These are phyloP conservation scores for Fusarium scirpi DNA, from an alignment of 2,329 filamentous ascomycete species.

Conservation along the genomic window DNA sequence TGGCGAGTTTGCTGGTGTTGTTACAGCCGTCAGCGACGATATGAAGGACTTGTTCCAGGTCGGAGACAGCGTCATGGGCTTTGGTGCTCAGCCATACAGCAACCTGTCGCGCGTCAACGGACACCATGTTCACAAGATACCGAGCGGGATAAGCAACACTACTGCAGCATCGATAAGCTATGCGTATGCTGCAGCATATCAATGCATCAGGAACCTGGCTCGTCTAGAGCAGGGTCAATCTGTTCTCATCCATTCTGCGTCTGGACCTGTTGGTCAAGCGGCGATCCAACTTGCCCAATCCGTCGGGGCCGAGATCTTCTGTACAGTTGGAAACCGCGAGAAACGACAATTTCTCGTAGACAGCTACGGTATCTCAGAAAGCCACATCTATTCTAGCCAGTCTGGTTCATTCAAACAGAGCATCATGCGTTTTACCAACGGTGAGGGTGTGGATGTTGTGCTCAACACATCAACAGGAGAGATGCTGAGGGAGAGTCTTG, in stretches of 20 bases:
- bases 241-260: constrained; percentile 8
- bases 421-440: not conserved
- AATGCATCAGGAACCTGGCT: constrained; percentile 3
- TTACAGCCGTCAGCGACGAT: not conserved
- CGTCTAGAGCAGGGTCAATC: not conserved
- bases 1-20: not conserved
- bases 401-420: not conserved
- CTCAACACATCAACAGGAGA: constrained; percentile 4
- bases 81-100: constrained; percentile 10
- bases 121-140: not conserved
- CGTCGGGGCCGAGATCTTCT: not conserved
- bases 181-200: constrained; percentile 1
- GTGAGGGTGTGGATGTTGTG: constrained; percentile 1
- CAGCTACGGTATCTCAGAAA: not conserved
- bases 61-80: constrained; percentile 12
- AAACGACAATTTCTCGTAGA: not conserved
- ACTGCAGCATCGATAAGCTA: not conserved
- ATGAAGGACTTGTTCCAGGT: not conserved
- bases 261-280: constrained; percentile 8
- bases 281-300: not conserved
- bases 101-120: constrained; percentile 7
- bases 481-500: constrained; percentile 10
- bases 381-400: not conserved
- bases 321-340: not conserved
- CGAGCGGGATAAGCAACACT: not conserved